phyloP scores from a whole-genome alignment of 2,329 filamentous ascomycete genomes.

The Scortechinia acanthostroma region DNA sequence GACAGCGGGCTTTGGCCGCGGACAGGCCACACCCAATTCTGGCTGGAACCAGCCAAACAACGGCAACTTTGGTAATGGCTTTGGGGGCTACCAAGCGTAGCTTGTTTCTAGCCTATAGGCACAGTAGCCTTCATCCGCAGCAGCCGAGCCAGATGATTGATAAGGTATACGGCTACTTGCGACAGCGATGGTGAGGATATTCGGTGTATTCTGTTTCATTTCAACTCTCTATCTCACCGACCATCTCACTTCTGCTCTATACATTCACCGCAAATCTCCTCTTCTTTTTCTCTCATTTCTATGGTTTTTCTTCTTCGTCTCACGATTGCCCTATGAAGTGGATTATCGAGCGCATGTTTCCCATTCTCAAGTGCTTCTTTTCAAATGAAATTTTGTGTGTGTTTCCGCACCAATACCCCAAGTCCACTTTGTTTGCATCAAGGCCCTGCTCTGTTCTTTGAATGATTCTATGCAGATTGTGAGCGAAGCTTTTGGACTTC shows the following conservation, averaged over 20 bases:
- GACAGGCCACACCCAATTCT: slow-evolving; percentile 48
- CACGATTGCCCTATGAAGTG: neutral
- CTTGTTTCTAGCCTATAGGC: neutral
- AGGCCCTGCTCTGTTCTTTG: neutral
- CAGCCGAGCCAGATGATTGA: no score
- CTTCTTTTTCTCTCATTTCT: no score
- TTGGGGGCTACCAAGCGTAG: slow-evolving; percentile 56
- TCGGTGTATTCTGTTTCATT: no score
- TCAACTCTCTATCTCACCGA: no score
- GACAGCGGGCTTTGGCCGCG: slow-evolving; percentile 79
- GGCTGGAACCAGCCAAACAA: slow-evolving; percentile 35
- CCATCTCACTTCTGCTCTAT: no score
- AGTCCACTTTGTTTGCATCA: slow-evolving; percentile 2
- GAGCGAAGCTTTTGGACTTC: no score
- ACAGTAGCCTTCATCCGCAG: no score
- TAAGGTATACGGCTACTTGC: no score
- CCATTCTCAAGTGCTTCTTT: neutral
- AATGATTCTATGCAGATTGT: no score
- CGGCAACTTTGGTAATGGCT: slow-evolving; percentile 55
- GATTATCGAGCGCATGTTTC: neutral
- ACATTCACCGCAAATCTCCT: no score
- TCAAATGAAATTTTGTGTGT: neutral
- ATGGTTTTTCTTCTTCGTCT: no score
- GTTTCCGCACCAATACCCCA: slow-evolving; percentile 1
- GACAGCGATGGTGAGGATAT: no score